These are phyloP conservation scores for Barnettozyma vustinii DNA, from an alignment of 805 yeast species.

Conservation along the genomic window DNA sequence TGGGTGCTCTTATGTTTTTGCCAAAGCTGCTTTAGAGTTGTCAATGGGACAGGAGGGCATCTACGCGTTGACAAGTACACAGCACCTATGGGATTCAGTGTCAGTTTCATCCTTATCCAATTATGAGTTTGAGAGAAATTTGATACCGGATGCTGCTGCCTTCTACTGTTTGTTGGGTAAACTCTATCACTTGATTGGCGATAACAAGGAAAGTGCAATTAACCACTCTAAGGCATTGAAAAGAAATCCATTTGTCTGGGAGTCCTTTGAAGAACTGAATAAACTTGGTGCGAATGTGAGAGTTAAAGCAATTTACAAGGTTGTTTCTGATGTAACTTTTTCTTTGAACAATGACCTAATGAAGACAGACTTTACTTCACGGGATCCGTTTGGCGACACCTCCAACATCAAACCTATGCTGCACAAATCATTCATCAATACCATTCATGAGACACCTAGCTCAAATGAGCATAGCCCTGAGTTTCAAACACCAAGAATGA, in stretches of 20 bases:
- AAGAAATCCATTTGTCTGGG: constrained; percentile 78
- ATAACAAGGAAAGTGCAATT: constrained; percentile 56
- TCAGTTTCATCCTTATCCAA: constrained; percentile 16
- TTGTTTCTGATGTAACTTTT: constrained; percentile 11
- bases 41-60: constrained; percentile 59
- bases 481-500: constrained; percentile 38
- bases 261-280: constrained; percentile 74
- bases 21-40: constrained; percentile 55
- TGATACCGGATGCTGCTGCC: constrained; percentile 64
- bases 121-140: constrained; percentile 34
- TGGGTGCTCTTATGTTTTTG: constrained; percentile 76
- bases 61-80: constrained; percentile 37
- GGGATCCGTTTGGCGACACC: constrained; percentile 27
- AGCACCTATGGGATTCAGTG: constrained; percentile 31
- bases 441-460: constrained; percentile 17
- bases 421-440: constrained; percentile 13
- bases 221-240: constrained; percentile 66
- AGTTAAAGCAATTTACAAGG: constrained; percentile 47
- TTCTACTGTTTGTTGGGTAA: constrained; percentile 66
- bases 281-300: constrained; percentile 65
- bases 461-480: constrained; percentile 21
- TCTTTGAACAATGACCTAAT: constrained; percentile 8
- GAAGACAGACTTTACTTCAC: constrained; percentile 9
- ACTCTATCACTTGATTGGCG: constrained; percentile 53
- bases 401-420: constrained; percentile 12